Evolutionary conservation across 768 basidiomycete genomes (phyloP), one percentile per base, ranked within the genome.

Genomic region (Sutorius australiensis): DNA sequence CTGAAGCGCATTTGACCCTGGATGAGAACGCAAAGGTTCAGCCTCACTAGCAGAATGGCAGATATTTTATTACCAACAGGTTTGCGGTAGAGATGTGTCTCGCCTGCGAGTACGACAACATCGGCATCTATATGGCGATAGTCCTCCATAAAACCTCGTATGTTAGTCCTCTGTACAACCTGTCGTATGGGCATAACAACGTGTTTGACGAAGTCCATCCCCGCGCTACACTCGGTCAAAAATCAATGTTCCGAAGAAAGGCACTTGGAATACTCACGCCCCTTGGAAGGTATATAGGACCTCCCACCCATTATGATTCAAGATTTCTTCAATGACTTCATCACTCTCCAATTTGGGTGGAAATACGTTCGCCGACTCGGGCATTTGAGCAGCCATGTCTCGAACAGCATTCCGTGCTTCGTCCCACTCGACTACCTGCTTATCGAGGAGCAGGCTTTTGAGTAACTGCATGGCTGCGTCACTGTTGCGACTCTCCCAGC

Each of bases 201-300:
- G 24, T 70, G 68, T 51, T 75, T 75, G 27, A 72, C 65, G 31
- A 64, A 72, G 36, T 74, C 75, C 72, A 73, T 71, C 30, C 73
- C 70, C 13, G 61, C 61, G 21, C 73, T 74, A 21, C n/a, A 3
- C 24, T 27, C 28, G 12, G 31, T 73, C 36, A 56, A 16, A 49
- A 47, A 42, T 65, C 37, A 28, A 13, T 40, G 2, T 21, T 27
- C 10, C 12, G 13, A n/a, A 3, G 39, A 27, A 56, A 31, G 13
- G 28, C 19, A 8, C n/a, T 19, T 3, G n/a, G 4, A 40, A 44
- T 21, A 69, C 76, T 65, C 53, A 76, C 76, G 67, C 65, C 39
- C 73, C 69, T 28, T 66, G 54, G 58, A 71, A 77, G 30, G 75
- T 77, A 51, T 73, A 64, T 38, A 75, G 46, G n/a, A 71, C 66